Percentiles rank a stretch among this genome's conserved stretches.
Evolutionary conservation across 2,329 filamentous ascomycete species (phyloP).

Genomic region (Myriosclerotinia curreyana): DNA sequence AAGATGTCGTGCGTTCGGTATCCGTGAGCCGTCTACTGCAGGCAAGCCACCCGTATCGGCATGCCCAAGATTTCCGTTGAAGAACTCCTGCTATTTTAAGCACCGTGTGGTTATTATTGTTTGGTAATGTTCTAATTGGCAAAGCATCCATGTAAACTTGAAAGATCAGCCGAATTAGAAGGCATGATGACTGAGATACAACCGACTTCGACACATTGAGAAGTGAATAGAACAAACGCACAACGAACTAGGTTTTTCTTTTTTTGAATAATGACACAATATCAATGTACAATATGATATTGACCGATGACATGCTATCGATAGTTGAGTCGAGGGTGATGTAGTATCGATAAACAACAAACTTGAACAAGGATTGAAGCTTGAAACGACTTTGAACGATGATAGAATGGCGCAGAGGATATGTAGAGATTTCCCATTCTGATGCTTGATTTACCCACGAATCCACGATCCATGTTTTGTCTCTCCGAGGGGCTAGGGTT

Average conservation of each 20-base stretch:
- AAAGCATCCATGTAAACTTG: background rate
- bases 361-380: too few relatives aligned
- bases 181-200: background rate
- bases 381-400: too few relatives aligned
- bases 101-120: background rate
- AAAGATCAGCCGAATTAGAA: background rate
- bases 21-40: background rate
- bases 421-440: background rate
- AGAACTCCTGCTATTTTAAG: background rate
- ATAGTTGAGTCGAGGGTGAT: too few relatives aligned
- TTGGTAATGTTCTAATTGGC: background rate
- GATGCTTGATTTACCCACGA: background rate
- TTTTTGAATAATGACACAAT: too few relatives aligned
- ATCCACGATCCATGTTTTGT: background rate
- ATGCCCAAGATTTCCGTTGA: background rate
- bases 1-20: constrained; percentile 3
- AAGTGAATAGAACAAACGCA: background rate
- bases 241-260: background rate
- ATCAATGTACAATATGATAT: too few relatives aligned
- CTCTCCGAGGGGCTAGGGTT: background rate
- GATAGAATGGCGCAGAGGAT: background rate
- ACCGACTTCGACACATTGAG: background rate
- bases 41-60: background rate
- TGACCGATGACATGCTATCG: too few relatives aligned
- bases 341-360: too few relatives aligned